Evolutionary conservation across 208 protist species (phyloP), one percentile per base, ranked within the genome.

Genomic region (Lotmaria passim): DNA sequence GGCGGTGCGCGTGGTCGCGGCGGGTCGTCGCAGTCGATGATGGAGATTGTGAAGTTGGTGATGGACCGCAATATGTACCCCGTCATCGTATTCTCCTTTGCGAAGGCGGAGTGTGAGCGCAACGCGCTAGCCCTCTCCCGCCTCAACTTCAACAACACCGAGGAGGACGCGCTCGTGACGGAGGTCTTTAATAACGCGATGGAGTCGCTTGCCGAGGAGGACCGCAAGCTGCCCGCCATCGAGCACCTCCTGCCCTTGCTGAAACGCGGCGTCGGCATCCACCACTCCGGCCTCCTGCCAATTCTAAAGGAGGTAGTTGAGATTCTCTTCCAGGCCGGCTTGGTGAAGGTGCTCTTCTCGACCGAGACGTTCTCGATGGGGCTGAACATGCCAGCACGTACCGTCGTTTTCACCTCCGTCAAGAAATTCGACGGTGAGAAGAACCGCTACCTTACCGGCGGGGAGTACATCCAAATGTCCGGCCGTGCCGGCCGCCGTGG

Each of bases 281-380:
- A 99, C 82, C 99, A 99, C 85, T 96, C 94, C n/a, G 99, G 99
- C 17, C 79, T 99, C 0, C 86, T 99, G 23, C 99, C 99, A 11
- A 98, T 99, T 31, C 78, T 99, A 0, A 99, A 99, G 74, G 99
- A 99, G 75, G 88, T 99, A 7, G 98, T 99, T 51, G 99, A 99
- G 83, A 98, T 99, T 72, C 93, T 99, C 0, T 99, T 99, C 79
- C 97, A 99, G 75, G 98, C 99, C 33, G 98, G 98, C 4, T 85
- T 99, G 19, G 88, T 99, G 26, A 99, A 99, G 75, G 97, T 98
- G 26, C 89, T 99, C 38, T 99, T 99, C 82, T 98, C 98, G 3
- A 99, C 99, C 0, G 99, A 99, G 78, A 99, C 99, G 7, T 99
- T 99, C 79, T 94, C 98, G 4, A 99, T 99, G 96, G 99, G 99